Percentiles rank a stretch among this genome's conserved stretches.
Conservation (phyloP, 352 stramenopile genomes). For the Globisporangium rhizosaccharum region DNA sequence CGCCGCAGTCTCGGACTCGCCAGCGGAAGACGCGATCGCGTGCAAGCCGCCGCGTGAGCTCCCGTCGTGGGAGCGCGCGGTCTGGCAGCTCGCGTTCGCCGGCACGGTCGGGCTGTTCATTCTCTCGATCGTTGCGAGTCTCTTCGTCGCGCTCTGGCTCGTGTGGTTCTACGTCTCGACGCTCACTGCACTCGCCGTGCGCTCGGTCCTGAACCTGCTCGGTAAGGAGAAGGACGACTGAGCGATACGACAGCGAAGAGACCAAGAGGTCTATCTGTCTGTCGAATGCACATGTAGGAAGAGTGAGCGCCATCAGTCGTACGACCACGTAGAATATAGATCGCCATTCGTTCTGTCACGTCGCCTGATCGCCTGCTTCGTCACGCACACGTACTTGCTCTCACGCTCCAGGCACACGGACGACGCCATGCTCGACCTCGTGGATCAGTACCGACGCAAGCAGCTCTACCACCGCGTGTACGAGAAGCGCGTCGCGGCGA, state of each 20-base stretch:
- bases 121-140: slow-evolving; percentile 46
- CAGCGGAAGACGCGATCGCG: slow-evolving; percentile 33
- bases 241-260: too few relatives aligned
- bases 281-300: too few relatives aligned
- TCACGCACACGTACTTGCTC: too few relatives aligned
- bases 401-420: too few relatives aligned
- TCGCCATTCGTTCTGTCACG: too few relatives aligned
- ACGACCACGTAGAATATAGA: slow-evolving; percentile 2
- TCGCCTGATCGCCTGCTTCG: too few relatives aligned
- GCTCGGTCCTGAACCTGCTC: slow-evolving; percentile 2
- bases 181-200: slow-evolving; percentile 14
- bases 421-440: slow-evolving; percentile 40
- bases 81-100: slow-evolving; percentile 39
- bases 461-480: slow-evolving; percentile 51
- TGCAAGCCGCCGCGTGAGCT: slow-evolving; percentile 48
- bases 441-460: slow-evolving; percentile 42
- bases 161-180: slow-evolving; percentile 56
- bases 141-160: slow-evolving; percentile 50
- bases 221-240: slow-evolving; percentile 7
- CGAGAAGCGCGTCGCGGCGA: slow-evolving; percentile 40
- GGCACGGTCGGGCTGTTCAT: slow-evolving; percentile 32
- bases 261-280: too few relatives aligned
- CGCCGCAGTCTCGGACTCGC: slow-evolving; percentile 29
- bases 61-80: slow-evolving; percentile 21
- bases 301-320: too few relatives aligned